Evolutionary conservation across 23 red algal genomes (phyloP), one percentile per base, ranked within the genome.

Genomic region (Gracilariopsis chorda): DNA sequence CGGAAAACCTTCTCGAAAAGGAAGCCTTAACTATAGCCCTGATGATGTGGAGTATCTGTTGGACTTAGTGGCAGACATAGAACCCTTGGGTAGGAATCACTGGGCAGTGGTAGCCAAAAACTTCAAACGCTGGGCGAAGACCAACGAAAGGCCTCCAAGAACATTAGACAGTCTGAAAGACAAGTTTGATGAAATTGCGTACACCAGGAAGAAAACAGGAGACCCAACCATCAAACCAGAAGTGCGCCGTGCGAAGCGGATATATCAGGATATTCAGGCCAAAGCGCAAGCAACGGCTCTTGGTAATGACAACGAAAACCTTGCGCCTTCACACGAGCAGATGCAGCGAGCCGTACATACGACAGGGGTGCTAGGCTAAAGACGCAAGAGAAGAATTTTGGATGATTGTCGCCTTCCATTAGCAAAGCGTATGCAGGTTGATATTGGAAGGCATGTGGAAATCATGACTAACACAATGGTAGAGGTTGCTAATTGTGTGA

Each of bases 41-140:
- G 0, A 46, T 19, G 55, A 64, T 58, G 39, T 42, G 17, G 25
- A 14, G n/a, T 21, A 40, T 39, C 64, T 83, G 8, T 40, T 65
- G 24, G 78, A 83, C 45, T 39, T 83, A 25, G 55, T 83, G 32
- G 36, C 35, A 83, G 55, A 83, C 35, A 34, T 58, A 39, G 78
- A 83, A 42, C 78, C 78, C 17, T 14, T 45, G 2, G 25, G 52
- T 41, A 20, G 7, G 0, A 83, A 43, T n/a, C 48, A 1, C 19
- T 83, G 52, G 55, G 57, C 49, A 23, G 30, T 37, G 39, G 53
- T 64, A 29, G 19, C 16, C 20, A 7, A 34, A 41, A 52, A 45
- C 46, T 55, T 59, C 53, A 82, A 82, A 17, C 0, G n/a, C 30
- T 82, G 27, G 23, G 10, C 53, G 27, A 10, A 44, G 29, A 56